Base-by-base conservation (phyloP, 257 asterid genomes). In the Fraxinus pennsylvanica region DNA sequence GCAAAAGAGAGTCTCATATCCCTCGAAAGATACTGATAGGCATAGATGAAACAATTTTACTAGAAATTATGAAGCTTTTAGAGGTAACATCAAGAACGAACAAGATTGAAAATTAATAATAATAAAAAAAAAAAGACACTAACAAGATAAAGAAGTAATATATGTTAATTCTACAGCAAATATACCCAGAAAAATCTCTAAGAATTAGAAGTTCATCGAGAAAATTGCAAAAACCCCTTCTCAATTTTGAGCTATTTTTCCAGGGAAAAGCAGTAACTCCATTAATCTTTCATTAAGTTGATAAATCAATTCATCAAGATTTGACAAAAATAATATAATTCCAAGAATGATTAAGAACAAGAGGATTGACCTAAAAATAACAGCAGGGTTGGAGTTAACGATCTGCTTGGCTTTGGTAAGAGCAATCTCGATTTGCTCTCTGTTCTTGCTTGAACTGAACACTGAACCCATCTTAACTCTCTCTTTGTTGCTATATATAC, bases 301-400 rank as follows among this genome's bases (percentile, higher is more conserved):
- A 21, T 41, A 65, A 54, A 29, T 19, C 1, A 43, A 5, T 13
- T 29, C 15, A 66, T n/a, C 45, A 22, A 3, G 12, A 4, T 9
- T 17, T 9, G 32, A 70, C 61, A 21, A 3, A 9, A 75, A 43
- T 39, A 13, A 10, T 4, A 19, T 5, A 63, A 27, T 27, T 63
- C 10, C 32, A 63, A 63, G 69, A 25, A 63, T 27, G 25, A 7
- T 57, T n/a, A 32, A 50, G 50, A 2, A 27, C 14, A 29, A 21
- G 59, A 47, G 38, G 13, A 35, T 13, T 74, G 36, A 87, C 97
- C 98, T 91, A 89, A 91, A 93, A 65, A 93, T 88, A 54, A 93
- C 94, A 73, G 88, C 93, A 13, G 94, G 90, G 50, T 86, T 84
- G 15, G 97, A 91, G 17, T 94, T 89, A 67, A 91, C 98, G 38